Percentiles rank a stretch among this genome's conserved stretches.
Conservation (phyloP, 2,329 filamentous ascomycete genomes). For the Parastagonospora nodorum region DNA sequence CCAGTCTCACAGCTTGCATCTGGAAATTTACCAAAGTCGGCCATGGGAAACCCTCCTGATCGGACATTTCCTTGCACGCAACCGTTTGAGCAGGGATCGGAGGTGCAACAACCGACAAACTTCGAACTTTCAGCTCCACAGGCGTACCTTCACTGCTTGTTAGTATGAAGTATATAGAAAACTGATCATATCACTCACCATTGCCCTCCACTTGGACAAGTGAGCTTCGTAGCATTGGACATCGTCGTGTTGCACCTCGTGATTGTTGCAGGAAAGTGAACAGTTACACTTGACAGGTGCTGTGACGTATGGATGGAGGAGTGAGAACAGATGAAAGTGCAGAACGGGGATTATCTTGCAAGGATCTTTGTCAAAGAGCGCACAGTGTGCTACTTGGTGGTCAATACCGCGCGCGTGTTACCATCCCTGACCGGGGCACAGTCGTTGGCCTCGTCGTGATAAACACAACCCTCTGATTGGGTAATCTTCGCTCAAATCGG, state of each 20-base stretch:
- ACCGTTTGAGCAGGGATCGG: slow-evolving; percentile 45
- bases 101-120: slow-evolving; percentile 50
- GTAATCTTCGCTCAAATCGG: slow-evolving; percentile 6
- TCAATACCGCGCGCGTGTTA: too few species aligned
- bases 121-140: slow-evolving; percentile 24
- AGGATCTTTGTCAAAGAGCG: too few species aligned
- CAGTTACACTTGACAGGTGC: too few species aligned
- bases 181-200: slow-evolving; percentile 18
- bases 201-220: slow-evolving; percentile 25
- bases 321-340: too few species aligned
- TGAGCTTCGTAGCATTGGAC: slow-evolving; percentile 3
- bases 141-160: slow-evolving; percentile 24
- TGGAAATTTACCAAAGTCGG: slow-evolving; percentile 37
- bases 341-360: too few species aligned
- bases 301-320: too few species aligned
- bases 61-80: slow-evolving; percentile 43
- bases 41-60: slow-evolving; percentile 39
- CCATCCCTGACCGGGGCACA: too few species aligned
- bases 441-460: too few species aligned
- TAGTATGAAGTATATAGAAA: slow-evolving; percentile 1
- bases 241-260: too few species aligned
- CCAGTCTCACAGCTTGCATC: slow-evolving; percentile 38
- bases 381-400: too few species aligned
- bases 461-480: too few species aligned
- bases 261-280: too few species aligned